A percentile compares a stretch with the other conserved stretches of the same genome.
These are phyloP conservation scores for Acanthamoeba healyi DNA, from an alignment of 208 protist genomes.

Conservation along the genomic window DNA sequence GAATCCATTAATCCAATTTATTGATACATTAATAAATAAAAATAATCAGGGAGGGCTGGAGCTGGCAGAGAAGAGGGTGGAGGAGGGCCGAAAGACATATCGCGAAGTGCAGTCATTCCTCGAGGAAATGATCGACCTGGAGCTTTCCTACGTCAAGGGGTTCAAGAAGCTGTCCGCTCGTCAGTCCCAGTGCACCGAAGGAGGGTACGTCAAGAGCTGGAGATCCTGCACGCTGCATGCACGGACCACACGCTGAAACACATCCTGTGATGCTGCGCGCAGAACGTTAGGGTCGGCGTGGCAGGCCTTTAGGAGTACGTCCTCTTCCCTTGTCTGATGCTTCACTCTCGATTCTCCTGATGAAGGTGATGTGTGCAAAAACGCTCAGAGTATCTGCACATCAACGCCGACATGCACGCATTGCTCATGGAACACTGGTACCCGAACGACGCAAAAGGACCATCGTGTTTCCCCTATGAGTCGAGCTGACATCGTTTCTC, in stretches of 20 bases:
- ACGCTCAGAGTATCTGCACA: constrained; percentile 29
- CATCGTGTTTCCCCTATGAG: neutral
- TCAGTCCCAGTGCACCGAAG: constrained; percentile 28
- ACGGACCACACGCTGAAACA: too few relatives aligned
- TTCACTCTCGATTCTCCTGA: too few relatives aligned
- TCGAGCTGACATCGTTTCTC: neutral
- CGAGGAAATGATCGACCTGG: constrained; percentile 31
- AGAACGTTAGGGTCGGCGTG: neutral
- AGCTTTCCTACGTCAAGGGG: constrained; percentile 21
- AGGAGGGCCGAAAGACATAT: constrained; percentile 2
- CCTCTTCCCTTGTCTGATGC: neutral
- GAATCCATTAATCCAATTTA: neutral
- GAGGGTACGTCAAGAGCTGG: neutral
- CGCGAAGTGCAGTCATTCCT: constrained; percentile 30
- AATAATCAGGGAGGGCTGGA: constrained; percentile 15
- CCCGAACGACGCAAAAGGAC: neutral
- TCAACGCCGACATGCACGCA: constrained; percentile 35
- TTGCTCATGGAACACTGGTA: constrained; percentile 40
- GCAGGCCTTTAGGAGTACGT: neutral
- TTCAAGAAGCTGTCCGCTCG: constrained; percentile 40
- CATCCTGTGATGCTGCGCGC: too few relatives aligned
- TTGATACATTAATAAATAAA: neutral
- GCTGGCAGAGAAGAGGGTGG: constrained; percentile 5
- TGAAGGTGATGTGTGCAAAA: too few relatives aligned
- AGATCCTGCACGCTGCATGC: neutral